Base-by-base conservation (phyloP, 495 filamentous ascomycete genomes). In the Penicillium cosmopolitanum region DNA sequence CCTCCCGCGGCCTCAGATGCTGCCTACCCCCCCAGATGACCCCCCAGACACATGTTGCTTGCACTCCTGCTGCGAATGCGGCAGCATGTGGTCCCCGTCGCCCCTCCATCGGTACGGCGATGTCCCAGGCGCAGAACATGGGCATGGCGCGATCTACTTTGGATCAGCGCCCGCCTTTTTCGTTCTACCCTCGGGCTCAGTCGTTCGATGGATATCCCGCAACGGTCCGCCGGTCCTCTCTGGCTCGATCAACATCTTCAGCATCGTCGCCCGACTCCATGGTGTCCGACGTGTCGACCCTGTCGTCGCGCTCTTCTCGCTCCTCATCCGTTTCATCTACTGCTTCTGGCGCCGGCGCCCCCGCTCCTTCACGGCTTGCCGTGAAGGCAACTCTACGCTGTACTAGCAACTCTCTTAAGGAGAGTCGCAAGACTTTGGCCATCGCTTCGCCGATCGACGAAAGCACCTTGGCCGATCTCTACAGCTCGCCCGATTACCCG, bases 21-120 rank as follows among this genome's bases (percentile, higher is more conserved):
- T 93, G 61, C 91, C 89, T 12, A 96, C 91, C 2, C 90, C 25
- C 91, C 55, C 85, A 86, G 65, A 73, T 94, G 73, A 93, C 91
- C 16, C 92, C 92, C n/a, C 88, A 91, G 66, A 80, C 82, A 35
- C 83, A 82, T 62, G 82, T 84, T 72, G 86, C 86, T 67, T 84
- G 79, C 77, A 96, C 93, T 89, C 94, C 94, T 90, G 93, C 93
- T 78, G 93, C 81, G 90, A 89, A 90, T 89, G 80, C 82, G 74
- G 79, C 75, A 55, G 72, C 74, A 55, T 76, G 76, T 36, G 78
- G 67, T 70, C 80, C 73, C 71, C 79, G 78, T 66, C 85, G 75
- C 57, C 81, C 85, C 5, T 90, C 91, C 16, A 93, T 96, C 85
- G 80, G 86, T 63, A 80, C 85, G 53, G 92, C 90, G 35, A 91